These are phyloP conservation scores for Trifolium pratense DNA, from an alignment of 306 rosid genomes.

Conservation along the genomic window DNA sequence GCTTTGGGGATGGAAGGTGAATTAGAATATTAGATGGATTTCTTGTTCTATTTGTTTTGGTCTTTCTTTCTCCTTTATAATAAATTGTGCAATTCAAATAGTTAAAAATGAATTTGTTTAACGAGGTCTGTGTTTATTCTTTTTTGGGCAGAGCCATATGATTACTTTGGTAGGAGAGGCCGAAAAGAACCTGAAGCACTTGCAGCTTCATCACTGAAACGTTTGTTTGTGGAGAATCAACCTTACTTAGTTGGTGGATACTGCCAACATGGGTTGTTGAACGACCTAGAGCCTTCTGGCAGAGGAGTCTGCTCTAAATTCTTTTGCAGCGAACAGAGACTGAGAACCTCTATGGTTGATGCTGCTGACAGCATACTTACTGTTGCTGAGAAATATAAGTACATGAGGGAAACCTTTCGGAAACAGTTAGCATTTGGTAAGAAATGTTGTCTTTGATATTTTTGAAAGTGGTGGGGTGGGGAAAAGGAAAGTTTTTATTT, in stretches of 20 bases:
- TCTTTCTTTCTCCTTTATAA: constrained; percentile 15
- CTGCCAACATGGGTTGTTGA: constrained; percentile 72
- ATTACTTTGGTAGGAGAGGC: constrained; percentile 90
- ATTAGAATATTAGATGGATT: constrained; percentile 3
- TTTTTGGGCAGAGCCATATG: constrained; percentile 79
- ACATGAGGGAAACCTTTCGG: constrained; percentile 87
- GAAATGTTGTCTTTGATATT: constrained; percentile 36
- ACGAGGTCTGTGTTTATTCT: constrained; percentile 35
- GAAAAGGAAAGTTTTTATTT: not conserved
- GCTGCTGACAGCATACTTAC: constrained; percentile 78
- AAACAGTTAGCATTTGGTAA: constrained; percentile 90
- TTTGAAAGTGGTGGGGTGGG: constrained; percentile 31
- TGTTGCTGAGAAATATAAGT: constrained; percentile 80
- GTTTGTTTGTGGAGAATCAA: constrained; percentile 92
- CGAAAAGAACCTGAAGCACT: constrained; percentile 97
- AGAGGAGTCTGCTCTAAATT: constrained; percentile 78
- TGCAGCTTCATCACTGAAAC: constrained; percentile 93
- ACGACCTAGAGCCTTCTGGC: constrained; percentile 62
- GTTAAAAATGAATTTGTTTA: constrained; percentile 7
- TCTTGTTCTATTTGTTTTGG: constrained; percentile 6
- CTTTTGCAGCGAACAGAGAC: constrained; percentile 66
- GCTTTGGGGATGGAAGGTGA: constrained; percentile 28
- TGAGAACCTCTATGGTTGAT: constrained; percentile 66
- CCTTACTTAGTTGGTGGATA: constrained; percentile 87
- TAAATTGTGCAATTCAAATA: constrained; percentile 9